These are phyloP conservation scores for Earliella scabrosa DNA, from an alignment of 1,284 basidiomycete species.

Conservation along the genomic window DNA sequence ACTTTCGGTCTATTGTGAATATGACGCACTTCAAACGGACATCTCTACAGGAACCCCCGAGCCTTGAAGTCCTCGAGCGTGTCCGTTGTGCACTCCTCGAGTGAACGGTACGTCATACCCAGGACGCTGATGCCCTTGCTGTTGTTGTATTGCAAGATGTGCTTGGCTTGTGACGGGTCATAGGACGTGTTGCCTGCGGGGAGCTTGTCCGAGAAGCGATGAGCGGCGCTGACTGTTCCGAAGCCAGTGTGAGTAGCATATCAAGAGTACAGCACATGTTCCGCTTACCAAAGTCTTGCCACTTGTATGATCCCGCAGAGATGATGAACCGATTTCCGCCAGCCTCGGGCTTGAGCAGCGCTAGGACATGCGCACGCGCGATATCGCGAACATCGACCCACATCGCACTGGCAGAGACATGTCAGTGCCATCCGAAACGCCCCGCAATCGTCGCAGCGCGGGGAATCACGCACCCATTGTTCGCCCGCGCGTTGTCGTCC, in stretches of 20 bases:
- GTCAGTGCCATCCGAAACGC: not conserved
- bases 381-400: conserved; percentile 71
- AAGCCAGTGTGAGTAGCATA: not conserved
- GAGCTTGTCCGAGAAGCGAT: conserved; percentile 24
- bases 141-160: conserved; percentile 35
- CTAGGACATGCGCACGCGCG: conserved; percentile 58
- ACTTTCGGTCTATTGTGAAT: not conserved
- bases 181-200: conserved; percentile 27
- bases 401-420: conserved; percentile 6
- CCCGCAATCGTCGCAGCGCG: not conserved
- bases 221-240: conserved; percentile 13
- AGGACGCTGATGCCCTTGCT: conserved; percentile 47
- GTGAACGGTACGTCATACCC: conserved; percentile 47
- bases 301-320: conserved; percentile 38
- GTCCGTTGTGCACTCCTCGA: conserved; percentile 47
- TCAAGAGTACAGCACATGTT: not conserved
- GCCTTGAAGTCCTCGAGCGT: conserved; percentile 44
- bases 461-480: conserved; percentile 15
- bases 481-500: conserved; percentile 22
- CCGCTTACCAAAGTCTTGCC: conserved; percentile 37
- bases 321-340: conserved; percentile 64
- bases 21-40: not conserved
- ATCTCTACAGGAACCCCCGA: conserved; percentile 20
- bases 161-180: conserved; percentile 34
- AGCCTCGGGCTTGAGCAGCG: conserved; percentile 58